Conservation (phyloP, 768 basidiomycete species). For the Boletales sp. region DNA sequence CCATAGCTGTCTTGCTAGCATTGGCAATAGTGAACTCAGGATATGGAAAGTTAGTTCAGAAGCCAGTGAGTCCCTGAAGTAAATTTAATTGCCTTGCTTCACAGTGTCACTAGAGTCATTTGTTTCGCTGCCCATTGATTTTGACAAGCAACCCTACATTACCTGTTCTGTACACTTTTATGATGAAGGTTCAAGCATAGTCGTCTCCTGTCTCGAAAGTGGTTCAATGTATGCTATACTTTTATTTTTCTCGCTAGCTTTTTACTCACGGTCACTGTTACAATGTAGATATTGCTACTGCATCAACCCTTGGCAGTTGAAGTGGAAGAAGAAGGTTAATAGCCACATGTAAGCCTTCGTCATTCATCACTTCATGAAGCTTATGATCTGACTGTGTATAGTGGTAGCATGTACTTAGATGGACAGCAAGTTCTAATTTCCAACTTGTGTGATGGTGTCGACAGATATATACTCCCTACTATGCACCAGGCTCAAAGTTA, state of each 20-base stretch:
- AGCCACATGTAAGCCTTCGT: neutral
- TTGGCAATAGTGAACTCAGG: too few species aligned
- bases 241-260: neutral
- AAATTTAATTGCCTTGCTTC: too few species aligned
- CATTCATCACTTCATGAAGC: neutral
- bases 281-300: neutral
- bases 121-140: neutral
- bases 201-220: neutral
- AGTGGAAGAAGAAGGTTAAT: constrained; percentile 6
- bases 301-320: constrained; percentile 1
- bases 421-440: constrained; percentile 2
- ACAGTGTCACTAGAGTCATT: neutral
- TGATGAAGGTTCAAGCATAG: neutral
- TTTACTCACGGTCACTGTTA: too few species aligned
- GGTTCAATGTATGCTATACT: neutral
- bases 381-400: neutral
- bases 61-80: neutral
- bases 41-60: neutral
- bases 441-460: constrained; percentile 6
- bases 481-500: neutral
- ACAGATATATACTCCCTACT: constrained; percentile 2
- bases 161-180: neutral
- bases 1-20: neutral
- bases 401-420: neutral
- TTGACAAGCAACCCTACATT: neutral